Conservation (phyloP, 805 yeast genomes). For the Zygosaccharomyces bailii region DNA sequence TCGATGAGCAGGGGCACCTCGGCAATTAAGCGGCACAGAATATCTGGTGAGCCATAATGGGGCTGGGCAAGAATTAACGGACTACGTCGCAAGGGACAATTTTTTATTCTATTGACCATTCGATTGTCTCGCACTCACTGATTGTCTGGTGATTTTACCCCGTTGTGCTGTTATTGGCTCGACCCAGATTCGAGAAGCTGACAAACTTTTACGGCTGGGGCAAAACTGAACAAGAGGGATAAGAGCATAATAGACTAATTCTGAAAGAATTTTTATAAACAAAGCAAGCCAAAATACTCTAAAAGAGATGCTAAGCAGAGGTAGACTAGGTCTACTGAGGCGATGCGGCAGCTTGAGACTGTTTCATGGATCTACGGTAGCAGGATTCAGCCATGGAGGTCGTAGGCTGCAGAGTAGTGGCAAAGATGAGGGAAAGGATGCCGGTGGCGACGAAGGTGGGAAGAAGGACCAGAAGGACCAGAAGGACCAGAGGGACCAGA, state of each 20-base stretch:
- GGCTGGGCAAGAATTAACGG: background rate
- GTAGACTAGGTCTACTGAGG: background rate
- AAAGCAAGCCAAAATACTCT: too few relatives aligned
- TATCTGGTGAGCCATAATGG: background rate
- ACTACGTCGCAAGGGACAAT: background rate
- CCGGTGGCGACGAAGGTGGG: constrained; percentile 8
- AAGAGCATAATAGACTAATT: too few relatives aligned
- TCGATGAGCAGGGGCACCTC: background rate
- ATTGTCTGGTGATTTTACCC: background rate
- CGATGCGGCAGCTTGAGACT: background rate
- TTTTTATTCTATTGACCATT: background rate
- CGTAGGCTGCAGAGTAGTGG: background rate
- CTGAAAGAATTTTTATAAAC: too few relatives aligned
- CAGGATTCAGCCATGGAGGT: background rate
- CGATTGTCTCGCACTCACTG: background rate
- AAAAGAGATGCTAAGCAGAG: background rate
- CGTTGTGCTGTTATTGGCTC: background rate
- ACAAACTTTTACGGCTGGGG: background rate
- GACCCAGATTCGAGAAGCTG: background rate
- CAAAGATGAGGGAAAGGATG: constrained; percentile 4
- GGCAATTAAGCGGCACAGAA: background rate
- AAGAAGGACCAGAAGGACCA: constrained; percentile 7
- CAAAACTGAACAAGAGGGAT: background rate
- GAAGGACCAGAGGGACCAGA: constrained; percentile 10
- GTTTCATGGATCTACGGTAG: background rate